These are phyloP conservation scores for Colletotrichum liaoningense DNA, from an alignment of 2,329 filamentous ascomycete genomes.

Conservation along the genomic window DNA sequence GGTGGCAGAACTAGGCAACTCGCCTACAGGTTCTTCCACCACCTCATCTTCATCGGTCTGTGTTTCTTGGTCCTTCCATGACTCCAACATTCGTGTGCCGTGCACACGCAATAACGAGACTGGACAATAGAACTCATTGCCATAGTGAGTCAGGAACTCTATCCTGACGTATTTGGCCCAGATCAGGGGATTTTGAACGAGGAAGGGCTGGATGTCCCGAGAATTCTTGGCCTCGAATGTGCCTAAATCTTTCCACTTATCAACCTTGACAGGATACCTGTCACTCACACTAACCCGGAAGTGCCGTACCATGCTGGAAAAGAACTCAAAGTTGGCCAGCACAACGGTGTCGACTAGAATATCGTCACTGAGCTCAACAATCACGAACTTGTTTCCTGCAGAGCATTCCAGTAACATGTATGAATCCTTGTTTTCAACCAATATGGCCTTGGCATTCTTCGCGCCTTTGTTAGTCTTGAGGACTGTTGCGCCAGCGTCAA, in stretches of 20 bases:
- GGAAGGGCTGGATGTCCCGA: slow-evolving; percentile 92
- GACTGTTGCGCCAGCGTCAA: slow-evolving; percentile 94
- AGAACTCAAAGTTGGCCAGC: slow-evolving; percentile 99
- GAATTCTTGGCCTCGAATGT: slow-evolving; percentile 93
- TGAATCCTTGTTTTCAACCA: slow-evolving; percentile 97
- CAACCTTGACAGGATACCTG: slow-evolving; percentile 90
- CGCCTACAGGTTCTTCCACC: slow-evolving; percentile 47
- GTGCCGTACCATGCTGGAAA: slow-evolving; percentile 93
- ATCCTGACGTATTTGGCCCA: slow-evolving; percentile 94
- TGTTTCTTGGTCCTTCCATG: slow-evolving; percentile 83
- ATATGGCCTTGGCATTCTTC: slow-evolving; percentile 87
- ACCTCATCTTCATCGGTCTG: slow-evolving; percentile 72
- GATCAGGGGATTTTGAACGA: slow-evolving; percentile 93
- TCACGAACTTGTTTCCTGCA: slow-evolving; percentile 89
- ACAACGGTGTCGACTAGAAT: slow-evolving; percentile 93
- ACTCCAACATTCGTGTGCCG: slow-evolving; percentile 95
- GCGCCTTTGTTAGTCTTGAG: slow-evolving; percentile 89
- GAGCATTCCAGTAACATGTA: slow-evolving; percentile 97
- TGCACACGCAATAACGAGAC: slow-evolving; percentile 91
- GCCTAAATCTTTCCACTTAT: slow-evolving; percentile 91
- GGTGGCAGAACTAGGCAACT: not conserved
- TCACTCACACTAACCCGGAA: slow-evolving; percentile 95
- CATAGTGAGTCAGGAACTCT: slow-evolving; percentile 93
- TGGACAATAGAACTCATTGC: slow-evolving; percentile 96
- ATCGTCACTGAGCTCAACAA: slow-evolving; percentile 91